Base-by-base conservation (phyloP, 1,139 yeast species). In the Nakaseomyces glabratus region DNA sequence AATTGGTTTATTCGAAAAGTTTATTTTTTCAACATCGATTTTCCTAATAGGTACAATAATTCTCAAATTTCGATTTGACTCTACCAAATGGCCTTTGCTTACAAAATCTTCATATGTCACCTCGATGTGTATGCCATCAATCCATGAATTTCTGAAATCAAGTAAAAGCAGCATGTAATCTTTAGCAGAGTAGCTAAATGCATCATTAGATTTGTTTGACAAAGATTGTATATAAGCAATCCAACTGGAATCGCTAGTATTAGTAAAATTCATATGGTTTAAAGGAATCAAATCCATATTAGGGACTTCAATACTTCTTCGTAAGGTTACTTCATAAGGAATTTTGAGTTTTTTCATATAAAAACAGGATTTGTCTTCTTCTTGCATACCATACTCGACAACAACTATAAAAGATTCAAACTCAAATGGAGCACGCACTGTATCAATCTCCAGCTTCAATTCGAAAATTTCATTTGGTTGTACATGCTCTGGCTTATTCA, bases 1-100 rank as follows among this genome's bases (percentile, higher is more conserved):
- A 20, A 88, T 77, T 0, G 73, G 69, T 25, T 58, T 57, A 3
- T 61, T 54, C 12, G 73, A 52, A 30, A 69, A 66, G n/a, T 68
- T 65, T 6, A 62, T 63, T 7, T 38, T 30, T 10, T 28, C 20
- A 13, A 29, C 33, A 2, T 62, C 54, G 14, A 68, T 49, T 51
- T 85, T 68, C 41, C 68, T 69, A 7, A 85, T 61, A 0, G 96
- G 95, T 4, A 90, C 48, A 17, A 86, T 61, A 26, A 82, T 60
- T 41, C 97, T 65, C 13, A 66, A 61, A 0, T 86, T 73, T 31
- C 68, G 69, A 8, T 42, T 39, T 1, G 55, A 35, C 20, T 60
- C 62, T 12, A 58, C 47, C n/a, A 49, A 37, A 35, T 48, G 37
- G 6, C 34, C 36, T 12, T 41, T 42, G 22, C 49, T 42, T 9